Evolutionary conservation across 176 grass and related monocot species (phyloP), one percentile per base, ranked within the genome.

Genomic region (Aegilops speltoides): DNA sequence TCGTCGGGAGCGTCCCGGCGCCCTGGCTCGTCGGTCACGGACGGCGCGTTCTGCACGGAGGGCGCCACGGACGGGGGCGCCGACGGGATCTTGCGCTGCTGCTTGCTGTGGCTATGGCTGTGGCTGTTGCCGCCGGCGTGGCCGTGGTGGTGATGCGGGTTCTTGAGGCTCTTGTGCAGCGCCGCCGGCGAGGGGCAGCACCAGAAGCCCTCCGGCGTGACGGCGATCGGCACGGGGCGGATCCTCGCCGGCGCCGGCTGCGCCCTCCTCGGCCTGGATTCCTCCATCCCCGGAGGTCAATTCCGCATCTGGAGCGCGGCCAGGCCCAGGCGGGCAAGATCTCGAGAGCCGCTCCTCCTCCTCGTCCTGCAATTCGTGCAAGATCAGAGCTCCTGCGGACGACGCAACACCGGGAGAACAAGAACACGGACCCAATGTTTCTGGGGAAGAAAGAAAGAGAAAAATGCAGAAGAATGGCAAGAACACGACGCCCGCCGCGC

Each of bases 141-240:
- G 68, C 20, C 33, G 23, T 74, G 71, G 71, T 74, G 82, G 84
- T 89, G 89, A 82, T 95, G 89, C 65, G 90, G 85, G 50, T 89
- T 89, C 84, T 95, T 94, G 70, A 95, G 89, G 90, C 90, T 93
- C 82, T 95, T 97, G 82, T 97, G 95, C 57, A 95, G 85, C 46
- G 89, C 92, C 3, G 95, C 92, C 13, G 95, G 95, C 62, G 92
- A 97, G 31, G 95, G 95, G 87, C 95, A 97, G 82, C 95, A 97
- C 95, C 95, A 95, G 87, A 95, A 95, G 4, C 95, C 95, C 84
- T 97, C 92, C 43, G 95, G 89, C 59, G 95, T 97, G 74, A 97
- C 95, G 28, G 95, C 95, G 64, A 97, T 95, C 5, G 92, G 92
- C 64, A 97, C 95, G 56, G 87, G 86, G 45, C 93, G 88, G 43